A percentile compares a stretch with the other conserved stretches of the same genome.
Conservation (phyloP, 75 land plant species). For the Picea sitchensis region DNA sequence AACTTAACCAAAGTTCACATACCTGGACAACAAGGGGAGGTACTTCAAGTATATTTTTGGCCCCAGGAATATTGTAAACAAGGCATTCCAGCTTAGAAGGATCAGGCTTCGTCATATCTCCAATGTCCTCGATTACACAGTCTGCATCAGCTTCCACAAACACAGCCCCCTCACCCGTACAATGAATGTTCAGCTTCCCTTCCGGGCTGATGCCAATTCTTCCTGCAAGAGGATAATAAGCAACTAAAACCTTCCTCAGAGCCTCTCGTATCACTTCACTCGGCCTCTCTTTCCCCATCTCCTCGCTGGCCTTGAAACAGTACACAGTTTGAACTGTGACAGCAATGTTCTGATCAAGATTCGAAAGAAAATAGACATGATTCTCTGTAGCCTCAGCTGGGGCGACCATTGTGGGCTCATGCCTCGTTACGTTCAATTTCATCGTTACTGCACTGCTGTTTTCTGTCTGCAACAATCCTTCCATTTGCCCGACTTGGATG, state of each 20-base stretch:
- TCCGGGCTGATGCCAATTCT: constrained; percentile 67
- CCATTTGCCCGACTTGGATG: neutral
- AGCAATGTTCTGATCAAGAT: constrained; percentile 89
- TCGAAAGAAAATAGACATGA: constrained; percentile 76
- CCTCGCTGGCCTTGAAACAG: constrained; percentile 50
- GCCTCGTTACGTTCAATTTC: constrained; percentile 30
- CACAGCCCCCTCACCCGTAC: constrained; percentile 73
- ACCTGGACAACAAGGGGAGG: constrained; percentile 88
- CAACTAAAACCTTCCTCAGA: constrained; percentile 58
- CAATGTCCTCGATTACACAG: constrained; percentile 53
- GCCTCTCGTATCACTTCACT: constrained; percentile 49
- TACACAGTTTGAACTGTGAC: constrained; percentile 68
- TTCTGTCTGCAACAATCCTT: constrained; percentile 5
- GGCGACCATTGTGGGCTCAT: constrained; percentile 48
- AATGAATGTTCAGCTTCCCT: constrained; percentile 71
- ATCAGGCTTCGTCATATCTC: constrained; percentile 75
- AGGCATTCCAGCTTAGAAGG: constrained; percentile 67
- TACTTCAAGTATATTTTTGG: constrained; percentile 68
- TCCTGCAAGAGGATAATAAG: constrained; percentile 85
- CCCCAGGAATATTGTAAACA: constrained; percentile 76
- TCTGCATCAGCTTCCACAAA: constrained; percentile 89
- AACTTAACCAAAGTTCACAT: neutral
- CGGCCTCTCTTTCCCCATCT: constrained; percentile 35
- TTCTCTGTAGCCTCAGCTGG: constrained; percentile 56
- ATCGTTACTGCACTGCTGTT: neutral